These are phyloP conservation scores for Acanthamoeba culbertsoni DNA, from an alignment of 208 protist genomes.

Conservation along the genomic window DNA sequence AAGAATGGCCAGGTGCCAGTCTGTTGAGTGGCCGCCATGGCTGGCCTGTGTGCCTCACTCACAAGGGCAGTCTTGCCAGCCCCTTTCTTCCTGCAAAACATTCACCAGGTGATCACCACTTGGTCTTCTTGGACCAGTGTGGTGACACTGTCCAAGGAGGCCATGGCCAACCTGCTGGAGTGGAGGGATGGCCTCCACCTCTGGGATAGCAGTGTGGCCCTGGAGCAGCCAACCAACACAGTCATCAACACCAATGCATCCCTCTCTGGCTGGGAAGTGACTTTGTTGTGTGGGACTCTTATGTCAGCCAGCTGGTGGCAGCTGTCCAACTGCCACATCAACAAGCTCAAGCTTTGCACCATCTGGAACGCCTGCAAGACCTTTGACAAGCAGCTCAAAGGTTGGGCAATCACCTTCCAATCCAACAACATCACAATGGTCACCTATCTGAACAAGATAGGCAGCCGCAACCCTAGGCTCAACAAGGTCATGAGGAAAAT, in stretches of 20 bases:
- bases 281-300: neutral
- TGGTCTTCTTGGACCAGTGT: neutral
- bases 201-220: neutral
- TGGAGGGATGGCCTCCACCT: neutral
- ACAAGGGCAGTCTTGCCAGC: neutral
- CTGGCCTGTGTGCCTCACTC: neutral
- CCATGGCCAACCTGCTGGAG: neutral
- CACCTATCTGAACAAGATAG: neutral
- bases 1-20: neutral
- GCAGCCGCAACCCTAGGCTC: neutral
- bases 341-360: neutral
- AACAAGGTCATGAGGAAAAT: neutral
- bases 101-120: neutral
- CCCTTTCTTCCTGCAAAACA: neutral
- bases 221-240: neutral
- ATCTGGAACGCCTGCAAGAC: neutral
- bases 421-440: neutral
- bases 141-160: neutral
- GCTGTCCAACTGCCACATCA: neutral
- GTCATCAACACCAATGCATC: neutral
- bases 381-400: neutral
- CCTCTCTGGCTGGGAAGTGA: neutral
- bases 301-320: neutral
- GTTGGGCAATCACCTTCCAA: neutral
- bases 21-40: neutral